These are phyloP conservation scores for Cucurbita pepo DNA, from an alignment of 306 rosid species.

Conservation along the genomic window DNA sequence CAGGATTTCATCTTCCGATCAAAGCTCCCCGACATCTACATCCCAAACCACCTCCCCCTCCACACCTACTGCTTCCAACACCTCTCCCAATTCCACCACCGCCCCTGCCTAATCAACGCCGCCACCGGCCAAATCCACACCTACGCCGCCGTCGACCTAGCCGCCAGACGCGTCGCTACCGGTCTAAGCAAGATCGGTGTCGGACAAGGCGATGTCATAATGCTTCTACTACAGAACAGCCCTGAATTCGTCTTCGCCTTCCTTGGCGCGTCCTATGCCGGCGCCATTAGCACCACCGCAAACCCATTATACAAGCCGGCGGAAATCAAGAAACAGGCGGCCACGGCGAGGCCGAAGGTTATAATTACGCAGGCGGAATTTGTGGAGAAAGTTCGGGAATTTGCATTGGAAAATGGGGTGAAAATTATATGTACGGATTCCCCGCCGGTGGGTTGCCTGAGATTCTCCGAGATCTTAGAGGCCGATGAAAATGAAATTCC, in stretches of 20 bases:
- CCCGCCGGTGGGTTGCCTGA: slow-evolving; percentile 11
- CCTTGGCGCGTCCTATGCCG: slow-evolving; percentile 38
- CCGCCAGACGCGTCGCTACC: slow-evolving; percentile 24
- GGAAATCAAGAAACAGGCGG: slow-evolving; percentile 48
- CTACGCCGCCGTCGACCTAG: slow-evolving; percentile 34
- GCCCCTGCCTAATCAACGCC: slow-evolving; percentile 56
- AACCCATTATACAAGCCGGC: slow-evolving; percentile 44
- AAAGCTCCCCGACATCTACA: slow-evolving; percentile 59
- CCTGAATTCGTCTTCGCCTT: slow-evolving; percentile 53
- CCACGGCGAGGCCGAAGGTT: slow-evolving; percentile 32
- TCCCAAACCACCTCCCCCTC: slow-evolving; percentile 62
- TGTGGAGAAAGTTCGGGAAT: slow-evolving; percentile 38
- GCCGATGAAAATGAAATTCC: slow-evolving; percentile 20
- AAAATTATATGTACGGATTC: slow-evolving; percentile 26
- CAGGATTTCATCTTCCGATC: slow-evolving; percentile 38
- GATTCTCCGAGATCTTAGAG: slow-evolving; percentile 30
- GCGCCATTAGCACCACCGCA: slow-evolving; percentile 49
- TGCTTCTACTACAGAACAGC: slow-evolving; percentile 55
- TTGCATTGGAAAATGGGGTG: neutral
- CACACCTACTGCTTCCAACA: slow-evolving; percentile 43
- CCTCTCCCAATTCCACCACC: slow-evolving; percentile 15
- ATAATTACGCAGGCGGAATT: slow-evolving; percentile 29
- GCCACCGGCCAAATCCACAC: slow-evolving; percentile 33
- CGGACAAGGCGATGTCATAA: slow-evolving; percentile 36
- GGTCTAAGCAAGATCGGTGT: slow-evolving; percentile 37